Conservation (phyloP, 2,329 filamentous ascomycete genomes). For the Aspergillus carbonarius region DNA sequence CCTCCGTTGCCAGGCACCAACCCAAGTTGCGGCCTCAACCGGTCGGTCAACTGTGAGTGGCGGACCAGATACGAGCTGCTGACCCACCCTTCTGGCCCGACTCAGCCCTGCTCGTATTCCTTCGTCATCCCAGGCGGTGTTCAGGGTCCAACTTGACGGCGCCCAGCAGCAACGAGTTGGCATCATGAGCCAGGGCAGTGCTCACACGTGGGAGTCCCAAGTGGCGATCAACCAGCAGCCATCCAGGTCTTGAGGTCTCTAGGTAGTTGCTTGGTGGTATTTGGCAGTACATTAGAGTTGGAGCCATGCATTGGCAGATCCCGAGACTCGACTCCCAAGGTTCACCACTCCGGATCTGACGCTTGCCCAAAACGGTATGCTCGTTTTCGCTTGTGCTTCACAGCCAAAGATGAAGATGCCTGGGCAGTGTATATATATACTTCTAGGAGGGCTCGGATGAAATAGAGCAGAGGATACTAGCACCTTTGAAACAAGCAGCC, state of each 20-base stretch:
- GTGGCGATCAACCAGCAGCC: neutral
- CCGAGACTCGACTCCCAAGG: neutral
- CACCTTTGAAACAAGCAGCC: no score
- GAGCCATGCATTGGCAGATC: neutral
- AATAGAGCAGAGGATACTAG: neutral
- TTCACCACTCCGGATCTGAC: neutral
- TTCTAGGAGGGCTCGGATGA: neutral
- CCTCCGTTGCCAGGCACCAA: constrained; percentile 10
- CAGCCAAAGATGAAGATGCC: neutral
- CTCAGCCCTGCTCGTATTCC: constrained; percentile 20
- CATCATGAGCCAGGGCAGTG: neutral
- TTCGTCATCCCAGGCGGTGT: neutral
- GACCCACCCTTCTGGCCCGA: neutral
- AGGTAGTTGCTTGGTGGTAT: no score
- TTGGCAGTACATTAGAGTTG: neutral
- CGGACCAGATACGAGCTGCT: no score
- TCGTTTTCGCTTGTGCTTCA: constrained; percentile 25
- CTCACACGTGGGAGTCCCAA: no score
- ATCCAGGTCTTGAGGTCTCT: neutral
- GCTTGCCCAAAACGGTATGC: constrained; percentile 14
- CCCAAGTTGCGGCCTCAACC: neutral
- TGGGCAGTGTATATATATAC: constrained; percentile 9
- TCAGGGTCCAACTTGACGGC: neutral
- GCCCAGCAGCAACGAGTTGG: neutral
- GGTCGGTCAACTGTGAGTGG: no score